A percentile compares a stretch with the other conserved stretches of the same genome.
These are phyloP conservation scores for Eimeria tenella DNA, from an alignment of 169 alveolate genomes.

Conservation along the genomic window DNA sequence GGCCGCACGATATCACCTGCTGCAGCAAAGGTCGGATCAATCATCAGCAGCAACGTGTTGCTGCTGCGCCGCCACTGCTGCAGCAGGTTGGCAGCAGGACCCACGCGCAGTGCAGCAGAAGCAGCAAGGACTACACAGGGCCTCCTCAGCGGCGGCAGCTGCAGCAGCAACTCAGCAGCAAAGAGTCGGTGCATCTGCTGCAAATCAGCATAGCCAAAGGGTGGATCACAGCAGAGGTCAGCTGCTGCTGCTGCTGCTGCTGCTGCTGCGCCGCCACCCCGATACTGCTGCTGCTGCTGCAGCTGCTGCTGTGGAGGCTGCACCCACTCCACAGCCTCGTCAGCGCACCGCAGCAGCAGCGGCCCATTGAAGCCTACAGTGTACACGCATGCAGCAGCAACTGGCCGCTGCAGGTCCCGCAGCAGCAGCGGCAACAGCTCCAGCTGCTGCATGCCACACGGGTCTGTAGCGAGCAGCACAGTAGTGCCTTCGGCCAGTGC, in stretches of 20 bases:
- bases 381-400: constrained; percentile 31
- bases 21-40: constrained; percentile 50
- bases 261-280: constrained; percentile 2
- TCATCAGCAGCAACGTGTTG: constrained; percentile 33
- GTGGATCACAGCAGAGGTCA: constrained; percentile 20
- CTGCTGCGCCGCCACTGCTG: constrained; percentile 62
- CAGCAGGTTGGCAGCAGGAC: constrained; percentile 55
- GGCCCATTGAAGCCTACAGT: constrained; percentile 64
- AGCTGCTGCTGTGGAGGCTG: constrained; percentile 26
- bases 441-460: constrained; percentile 64
- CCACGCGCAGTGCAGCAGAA: constrained; percentile 66
- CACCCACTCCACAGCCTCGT: constrained; percentile 72
- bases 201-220: constrained; percentile 33
- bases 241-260: constrained; percentile 48
- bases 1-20: constrained; percentile 29
- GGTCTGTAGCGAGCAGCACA: constrained; percentile 63
- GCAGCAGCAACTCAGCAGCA: constrained; percentile 56
- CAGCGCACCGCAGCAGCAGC: constrained; percentile 71
- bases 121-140: constrained; percentile 56
- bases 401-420: constrained; percentile 9
- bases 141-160: constrained; percentile 65
- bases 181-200: constrained; percentile 18
- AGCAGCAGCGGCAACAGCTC: constrained; percentile 64
- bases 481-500: constrained; percentile 40
- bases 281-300: constrained; percentile 55